A percentile compares a stretch with the other conserved stretches of the same genome.
Evolutionary conservation across 768 basidiomycete genomes (phyloP).

Genomic region (Leucosporidium creatinivorum): DNA sequence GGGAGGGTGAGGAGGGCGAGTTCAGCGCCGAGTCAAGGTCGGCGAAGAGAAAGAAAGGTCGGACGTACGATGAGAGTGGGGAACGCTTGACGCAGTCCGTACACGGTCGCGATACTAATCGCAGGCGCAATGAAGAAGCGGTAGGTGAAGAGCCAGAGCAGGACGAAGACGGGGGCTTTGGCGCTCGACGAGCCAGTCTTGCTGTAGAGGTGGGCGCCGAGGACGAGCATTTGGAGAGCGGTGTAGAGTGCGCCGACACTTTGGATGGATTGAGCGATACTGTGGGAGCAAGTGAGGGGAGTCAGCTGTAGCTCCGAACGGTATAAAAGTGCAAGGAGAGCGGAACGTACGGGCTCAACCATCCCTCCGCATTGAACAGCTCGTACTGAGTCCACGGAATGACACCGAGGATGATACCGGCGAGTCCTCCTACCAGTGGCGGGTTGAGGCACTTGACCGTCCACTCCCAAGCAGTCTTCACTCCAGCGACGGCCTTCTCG

Average conservation of each 20-base stretch:
- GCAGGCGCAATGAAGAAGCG: constrained; percentile 39
- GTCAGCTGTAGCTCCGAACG: background rate
- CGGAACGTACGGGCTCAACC: constrained; percentile 29
- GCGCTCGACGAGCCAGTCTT: constrained; percentile 31
- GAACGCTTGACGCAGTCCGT: background rate
- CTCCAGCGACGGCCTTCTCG: background rate
- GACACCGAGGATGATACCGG: constrained; percentile 38
- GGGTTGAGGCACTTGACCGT: constrained; percentile 38
- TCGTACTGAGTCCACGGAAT: constrained; percentile 36
- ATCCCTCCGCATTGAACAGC: constrained; percentile 36
- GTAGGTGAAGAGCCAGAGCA: constrained; percentile 38
- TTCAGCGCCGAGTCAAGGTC: background rate
- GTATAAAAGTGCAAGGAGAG: background rate
- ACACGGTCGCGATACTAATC: constrained; percentile 28
- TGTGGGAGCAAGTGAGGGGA: background rate
- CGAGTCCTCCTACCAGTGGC: constrained; percentile 39
- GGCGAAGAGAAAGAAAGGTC: background rate
- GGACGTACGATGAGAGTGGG: background rate
- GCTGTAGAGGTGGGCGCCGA: constrained; percentile 39
- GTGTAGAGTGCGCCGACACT: constrained; percentile 39
- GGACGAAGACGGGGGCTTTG: constrained; percentile 31
- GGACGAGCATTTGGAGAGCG: constrained; percentile 39
- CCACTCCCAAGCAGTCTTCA: background rate
- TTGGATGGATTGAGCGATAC: constrained; percentile 21
- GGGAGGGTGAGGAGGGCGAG: background rate